Percentiles rank a stretch among this genome's conserved stretches.
phyloP scores from a whole-genome alignment of 768 basidiomycete species.

The Grammothele lineata region DNA sequence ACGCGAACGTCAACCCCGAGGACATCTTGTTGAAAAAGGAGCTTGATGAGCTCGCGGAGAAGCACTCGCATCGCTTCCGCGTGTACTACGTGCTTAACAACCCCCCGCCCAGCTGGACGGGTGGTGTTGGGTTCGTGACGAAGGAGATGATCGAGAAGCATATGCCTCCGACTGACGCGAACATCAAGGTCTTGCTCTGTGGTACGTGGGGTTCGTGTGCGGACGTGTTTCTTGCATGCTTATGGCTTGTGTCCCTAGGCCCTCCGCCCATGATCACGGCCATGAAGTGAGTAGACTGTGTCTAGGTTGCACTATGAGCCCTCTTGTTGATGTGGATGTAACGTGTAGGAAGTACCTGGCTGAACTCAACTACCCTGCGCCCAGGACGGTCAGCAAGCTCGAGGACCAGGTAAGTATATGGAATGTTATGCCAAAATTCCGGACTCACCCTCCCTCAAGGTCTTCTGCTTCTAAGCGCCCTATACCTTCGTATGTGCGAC shows the following conservation, averaged over 20 bases:
- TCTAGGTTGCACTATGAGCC: no score
- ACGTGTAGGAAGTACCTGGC: slow-evolving; percentile 81
- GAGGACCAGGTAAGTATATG: slow-evolving; percentile 63
- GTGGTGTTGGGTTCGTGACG: slow-evolving; percentile 89
- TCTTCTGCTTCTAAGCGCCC: slow-evolving; percentile 22
- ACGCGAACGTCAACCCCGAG: slow-evolving; percentile 90
- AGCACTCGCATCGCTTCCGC: slow-evolving; percentile 65
- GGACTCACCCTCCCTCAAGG: slow-evolving; percentile 8
- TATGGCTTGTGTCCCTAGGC: slow-evolving; percentile 32
- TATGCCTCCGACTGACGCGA: slow-evolving; percentile 52
- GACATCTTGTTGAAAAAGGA: slow-evolving; percentile 92
- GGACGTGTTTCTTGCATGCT: no score
- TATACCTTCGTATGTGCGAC: neutral
- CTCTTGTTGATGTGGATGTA: no score
- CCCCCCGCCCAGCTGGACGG: slow-evolving; percentile 81
- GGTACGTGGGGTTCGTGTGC: no score
- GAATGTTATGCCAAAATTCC: no score
- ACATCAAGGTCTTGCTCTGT: slow-evolving; percentile 85
- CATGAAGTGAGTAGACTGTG: slow-evolving; percentile 79
- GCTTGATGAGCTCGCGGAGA: slow-evolving; percentile 70
- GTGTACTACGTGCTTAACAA: slow-evolving; percentile 94
- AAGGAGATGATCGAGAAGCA: slow-evolving; percentile 85
- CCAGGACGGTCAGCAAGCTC: slow-evolving; percentile 89
- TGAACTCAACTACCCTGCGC: slow-evolving; percentile 82
- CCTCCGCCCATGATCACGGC: slow-evolving; percentile 76